These are phyloP conservation scores for Aspergillus sp. DNA, from an alignment of 2,329 filamentous ascomycete genomes.

Conservation along the genomic window DNA sequence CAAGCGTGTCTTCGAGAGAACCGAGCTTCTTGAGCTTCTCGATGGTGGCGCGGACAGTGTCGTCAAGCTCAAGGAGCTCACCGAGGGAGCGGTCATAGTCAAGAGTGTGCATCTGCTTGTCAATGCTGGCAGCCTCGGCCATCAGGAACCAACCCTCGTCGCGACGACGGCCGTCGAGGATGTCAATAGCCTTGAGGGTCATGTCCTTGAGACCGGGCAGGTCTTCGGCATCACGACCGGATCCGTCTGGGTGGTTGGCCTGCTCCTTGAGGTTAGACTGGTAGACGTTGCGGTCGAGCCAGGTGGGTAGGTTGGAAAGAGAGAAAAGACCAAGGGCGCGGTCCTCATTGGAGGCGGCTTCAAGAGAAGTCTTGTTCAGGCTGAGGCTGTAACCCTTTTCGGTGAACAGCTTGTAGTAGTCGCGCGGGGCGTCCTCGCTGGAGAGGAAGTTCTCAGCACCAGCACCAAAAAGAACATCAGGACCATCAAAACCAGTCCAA, in stretches of 20 bases:
- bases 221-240: conserved; percentile 64
- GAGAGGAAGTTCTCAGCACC: conserved; percentile 79
- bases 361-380: conserved; percentile 71
- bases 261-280: conserved; percentile 65
- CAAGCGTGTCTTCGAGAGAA: conserved; percentile 71
- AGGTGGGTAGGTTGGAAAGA: conserved; percentile 72
- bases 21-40: conserved; percentile 65
- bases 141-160: conserved; percentile 83
- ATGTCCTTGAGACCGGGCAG: conserved; percentile 85
- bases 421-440: conserved; percentile 51
- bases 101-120: conserved; percentile 85
- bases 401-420: conserved; percentile 71
- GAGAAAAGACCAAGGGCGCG: conserved; percentile 77
- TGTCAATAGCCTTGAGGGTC: conserved; percentile 82
- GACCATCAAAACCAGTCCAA: conserved; percentile 72
- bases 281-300: conserved; percentile 84
- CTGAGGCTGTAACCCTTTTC: conserved; percentile 71
- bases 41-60: conserved; percentile 75
- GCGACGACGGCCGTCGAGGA: conserved; percentile 65
- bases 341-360: conserved; percentile 56
- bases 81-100: conserved; percentile 85
- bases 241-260: conserved; percentile 69
- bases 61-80: conserved; percentile 81
- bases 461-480: conserved; percentile 79
- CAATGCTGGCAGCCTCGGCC: conserved; percentile 80